These are phyloP conservation scores for Dalbergia cochinchinensis DNA, from an alignment of 306 rosid genomes.

Conservation along the genomic window DNA sequence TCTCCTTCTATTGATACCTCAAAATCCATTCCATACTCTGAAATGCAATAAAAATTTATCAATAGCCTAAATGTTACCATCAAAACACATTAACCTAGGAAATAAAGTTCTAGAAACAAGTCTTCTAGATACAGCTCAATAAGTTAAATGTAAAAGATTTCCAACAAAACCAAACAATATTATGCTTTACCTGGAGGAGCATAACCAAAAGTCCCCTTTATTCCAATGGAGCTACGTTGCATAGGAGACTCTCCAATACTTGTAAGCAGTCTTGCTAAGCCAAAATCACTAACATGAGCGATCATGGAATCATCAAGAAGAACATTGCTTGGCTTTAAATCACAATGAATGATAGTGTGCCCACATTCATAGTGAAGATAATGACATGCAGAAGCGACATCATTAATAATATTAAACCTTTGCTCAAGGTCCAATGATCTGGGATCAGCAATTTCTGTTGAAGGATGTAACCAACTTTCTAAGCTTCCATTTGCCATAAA, in stretches of 20 bases:
- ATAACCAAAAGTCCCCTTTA: conserved; percentile 44
- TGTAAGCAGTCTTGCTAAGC: conserved; percentile 42
- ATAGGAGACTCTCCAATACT: neutral
- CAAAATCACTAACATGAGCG: conserved; percentile 51
- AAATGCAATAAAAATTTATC: neutral
- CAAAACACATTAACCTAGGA: too few relatives aligned
- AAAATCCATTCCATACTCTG: conserved; percentile 50
- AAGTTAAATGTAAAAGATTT: too few relatives aligned
- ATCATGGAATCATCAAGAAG: conserved; percentile 42
- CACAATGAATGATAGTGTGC: conserved; percentile 37
- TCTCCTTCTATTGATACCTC: conserved; percentile 41
- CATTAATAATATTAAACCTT: conserved; percentile 41
- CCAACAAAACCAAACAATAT: neutral
- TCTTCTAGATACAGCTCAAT: too few relatives aligned
- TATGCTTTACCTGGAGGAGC: conserved; percentile 9
- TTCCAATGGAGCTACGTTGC: conserved; percentile 31
- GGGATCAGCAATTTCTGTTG: neutral
- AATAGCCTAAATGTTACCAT: too few relatives aligned
- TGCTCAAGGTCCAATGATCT: conserved; percentile 16
- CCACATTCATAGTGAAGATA: conserved; percentile 44
- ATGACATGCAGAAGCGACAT: conserved; percentile 38
- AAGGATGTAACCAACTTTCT: conserved; percentile 46
- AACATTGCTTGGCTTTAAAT: conserved; percentile 49
- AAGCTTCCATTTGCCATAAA: conserved; percentile 49
- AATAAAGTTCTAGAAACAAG: too few relatives aligned